Evolutionary conservation across 371 early-diverging fungal species (phyloP), one percentile per base, ranked within the genome.

Genomic region (Synchytrium microbalum): DNA sequence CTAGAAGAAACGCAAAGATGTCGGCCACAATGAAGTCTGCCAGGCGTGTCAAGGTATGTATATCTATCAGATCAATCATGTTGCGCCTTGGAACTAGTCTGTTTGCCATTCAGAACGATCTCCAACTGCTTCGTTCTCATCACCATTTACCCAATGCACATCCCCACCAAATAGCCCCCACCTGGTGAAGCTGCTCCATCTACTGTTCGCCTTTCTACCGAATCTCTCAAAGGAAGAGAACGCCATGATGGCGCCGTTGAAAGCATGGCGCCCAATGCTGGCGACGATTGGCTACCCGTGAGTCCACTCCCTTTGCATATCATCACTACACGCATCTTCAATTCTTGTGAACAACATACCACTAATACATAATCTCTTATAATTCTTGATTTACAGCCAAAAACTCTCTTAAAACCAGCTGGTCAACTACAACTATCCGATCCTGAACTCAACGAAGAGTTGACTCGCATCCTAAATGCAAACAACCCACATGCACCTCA

Each of bases 401-500:
- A 80, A 75, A 77, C 73, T 5, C 69, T 82, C 38, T 64, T 80
- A 31, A 82, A 83, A 63, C 84, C 84, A 2, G 69, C 74, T 13
- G 75, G 75, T 2, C 84, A 84, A 57, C 70, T 77, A 2, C 69
- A 73, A 61, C 69, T 84, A n/a, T 73, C 74, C n/a, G 83, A 81
- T 32, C 54, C 59, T 10, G 81, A 84, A 61, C 69, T 84, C 32
- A 73, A 82, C 33, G 84, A 84, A 61, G 84, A 84, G 67, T 57
- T 82, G 52, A 84, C 84, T 16, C 66, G 84, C n/a, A 82, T 84
- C 58, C 68, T 84, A 38, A 84, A 84, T 65, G 84, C 84, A 32
- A 84, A 84, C 70, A 82, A 82, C 66, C 84, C 84, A 16, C 73
- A 77, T 52, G 84, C 83, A 3, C 80, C 84, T 13, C 84, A 84